Percentiles rank a stretch among this genome's conserved stretches.
These are phyloP conservation scores for Emmonsiellopsis sp. DNA, from an alignment of 2,329 filamentous ascomycete species.

Conservation along the genomic window DNA sequence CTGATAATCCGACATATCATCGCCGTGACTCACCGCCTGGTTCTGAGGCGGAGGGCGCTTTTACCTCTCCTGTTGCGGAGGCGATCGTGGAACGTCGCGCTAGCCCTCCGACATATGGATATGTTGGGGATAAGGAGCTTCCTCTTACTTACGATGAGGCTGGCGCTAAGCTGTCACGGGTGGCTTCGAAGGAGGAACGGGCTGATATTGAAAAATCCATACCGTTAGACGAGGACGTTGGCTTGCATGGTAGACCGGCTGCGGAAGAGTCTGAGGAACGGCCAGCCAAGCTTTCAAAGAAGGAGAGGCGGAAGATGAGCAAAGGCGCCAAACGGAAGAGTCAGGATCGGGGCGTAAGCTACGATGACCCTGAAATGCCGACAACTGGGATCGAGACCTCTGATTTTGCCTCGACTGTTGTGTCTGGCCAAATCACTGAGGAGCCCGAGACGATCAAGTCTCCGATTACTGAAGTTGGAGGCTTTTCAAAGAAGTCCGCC, in stretches of 20 bases:
- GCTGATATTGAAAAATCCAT: neutral
- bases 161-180: neutral
- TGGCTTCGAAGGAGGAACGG: neutral
- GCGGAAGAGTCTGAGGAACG: neutral
- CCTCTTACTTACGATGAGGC: conserved; percentile 4
- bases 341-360: conserved; percentile 16
- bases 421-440: neutral
- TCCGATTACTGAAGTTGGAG: neutral
- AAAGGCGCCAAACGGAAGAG: conserved; percentile 28
- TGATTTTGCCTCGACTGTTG: neutral
- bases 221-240: conserved; percentile 14
- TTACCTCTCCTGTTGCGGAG: neutral
- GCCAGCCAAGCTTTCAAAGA: conserved; percentile 5
- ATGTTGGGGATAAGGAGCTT: conserved; percentile 9
- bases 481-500: neutral
- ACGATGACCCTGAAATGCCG: neutral
- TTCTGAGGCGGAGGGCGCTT: conserved; percentile 4
- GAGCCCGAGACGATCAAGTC: neutral
- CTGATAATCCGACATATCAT: conserved; percentile 55
- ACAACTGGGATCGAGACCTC: neutral
- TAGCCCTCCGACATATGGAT: conserved; percentile 13
- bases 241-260: too few species aligned
- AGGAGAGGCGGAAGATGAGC: conserved; percentile 27
- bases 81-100: conserved; percentile 11
- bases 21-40: conserved; percentile 32